Percentiles rank a stretch among this genome's conserved stretches.
phyloP scores from a whole-genome alignment of 352 stramenopile species.

The Plasmopara halstedii region DNA sequence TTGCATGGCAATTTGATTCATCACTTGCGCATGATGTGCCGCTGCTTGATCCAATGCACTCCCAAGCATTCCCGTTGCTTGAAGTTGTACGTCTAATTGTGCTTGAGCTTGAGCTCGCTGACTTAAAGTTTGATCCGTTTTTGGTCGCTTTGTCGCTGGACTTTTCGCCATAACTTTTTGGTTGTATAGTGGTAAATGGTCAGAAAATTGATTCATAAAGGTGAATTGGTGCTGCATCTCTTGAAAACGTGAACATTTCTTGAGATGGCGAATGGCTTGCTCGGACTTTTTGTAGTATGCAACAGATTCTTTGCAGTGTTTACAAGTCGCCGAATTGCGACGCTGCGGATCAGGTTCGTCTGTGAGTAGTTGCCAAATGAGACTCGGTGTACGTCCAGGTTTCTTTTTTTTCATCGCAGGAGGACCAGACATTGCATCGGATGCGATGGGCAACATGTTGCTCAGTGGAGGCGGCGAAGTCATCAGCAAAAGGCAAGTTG shows the following conservation, averaged over 20 bases:
- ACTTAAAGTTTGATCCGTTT: slow-evolving; percentile 21
- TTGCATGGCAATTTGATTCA: slow-evolving; percentile 74
- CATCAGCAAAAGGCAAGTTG: slow-evolving; percentile 30
- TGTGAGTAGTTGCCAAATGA: slow-evolving; percentile 79
- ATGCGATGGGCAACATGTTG: slow-evolving; percentile 17
- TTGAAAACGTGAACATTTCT: slow-evolving; percentile 75
- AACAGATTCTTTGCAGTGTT: slow-evolving; percentile 82
- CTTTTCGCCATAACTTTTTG: slow-evolving; percentile 71
- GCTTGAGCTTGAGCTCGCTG: slow-evolving; percentile 4
- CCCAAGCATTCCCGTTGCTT: slow-evolving; percentile 16
- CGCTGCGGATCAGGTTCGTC: slow-evolving; percentile 74
- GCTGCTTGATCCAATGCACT: slow-evolving; percentile 40
- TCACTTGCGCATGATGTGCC: slow-evolving; percentile 52
- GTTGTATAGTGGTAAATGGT: slow-evolving; percentile 76
- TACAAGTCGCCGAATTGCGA: slow-evolving; percentile 66
- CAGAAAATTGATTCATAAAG: slow-evolving; percentile 73
- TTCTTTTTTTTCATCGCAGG: slow-evolving; percentile 64
- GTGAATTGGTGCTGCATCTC: slow-evolving; percentile 74
- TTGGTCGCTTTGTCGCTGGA: slow-evolving; percentile 56
- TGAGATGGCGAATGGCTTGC: slow-evolving; percentile 74
- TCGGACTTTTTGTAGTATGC: slow-evolving; percentile 86
- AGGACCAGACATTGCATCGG: neutral
- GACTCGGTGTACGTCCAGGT: slow-evolving; percentile 45
- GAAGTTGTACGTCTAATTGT: slow-evolving; percentile 5
- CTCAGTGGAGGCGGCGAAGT: slow-evolving; percentile 16